Conservation (phyloP, 1,284 basidiomycete genomes). For the Pseudozyma sp. region DNA sequence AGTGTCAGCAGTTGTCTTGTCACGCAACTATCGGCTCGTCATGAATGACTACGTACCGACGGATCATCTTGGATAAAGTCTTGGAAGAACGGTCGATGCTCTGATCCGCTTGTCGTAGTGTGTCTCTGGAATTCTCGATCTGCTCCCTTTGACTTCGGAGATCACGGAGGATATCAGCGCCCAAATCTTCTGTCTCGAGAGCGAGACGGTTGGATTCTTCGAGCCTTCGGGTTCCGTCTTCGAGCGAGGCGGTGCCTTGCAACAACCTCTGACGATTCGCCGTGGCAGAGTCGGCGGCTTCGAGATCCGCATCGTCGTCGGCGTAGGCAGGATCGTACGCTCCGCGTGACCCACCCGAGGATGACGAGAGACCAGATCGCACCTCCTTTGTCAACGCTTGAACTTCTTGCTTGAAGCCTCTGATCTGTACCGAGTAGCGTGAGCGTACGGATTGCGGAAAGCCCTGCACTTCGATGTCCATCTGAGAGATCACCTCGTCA, state of each 20-base stretch:
- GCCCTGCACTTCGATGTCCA: constrained; percentile 98
- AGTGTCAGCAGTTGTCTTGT: neutral
- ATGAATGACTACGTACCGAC: constrained; percentile 70
- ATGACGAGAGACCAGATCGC: constrained; percentile 23
- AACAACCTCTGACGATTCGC: constrained; percentile 70
- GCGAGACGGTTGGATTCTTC: constrained; percentile 92
- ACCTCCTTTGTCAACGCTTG: constrained; percentile 57
- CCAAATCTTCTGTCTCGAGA: constrained; percentile 94
- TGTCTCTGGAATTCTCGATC: constrained; percentile 91
- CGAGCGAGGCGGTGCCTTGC: constrained; percentile 69
- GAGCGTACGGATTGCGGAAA: constrained; percentile 77
- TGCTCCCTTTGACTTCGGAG: constrained; percentile 90
- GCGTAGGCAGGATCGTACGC: constrained; percentile 33
- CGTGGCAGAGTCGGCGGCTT: constrained; percentile 38
- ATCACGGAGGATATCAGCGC: constrained; percentile 89
- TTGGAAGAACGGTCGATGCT: constrained; percentile 74
- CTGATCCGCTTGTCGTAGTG: constrained; percentile 74
- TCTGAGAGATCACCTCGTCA: constrained; percentile 93
- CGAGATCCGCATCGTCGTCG: constrained; percentile 50
- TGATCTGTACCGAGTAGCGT: constrained; percentile 55
- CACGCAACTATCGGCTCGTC: neutral
- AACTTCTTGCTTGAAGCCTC: constrained; percentile 52
- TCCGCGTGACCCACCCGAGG: constrained; percentile 10
- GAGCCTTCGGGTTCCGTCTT: constrained; percentile 74
- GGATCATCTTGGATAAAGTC: constrained; percentile 75